phyloP scores from a whole-genome alignment of 208 protist species.

The Zelonia costaricensis region DNA sequence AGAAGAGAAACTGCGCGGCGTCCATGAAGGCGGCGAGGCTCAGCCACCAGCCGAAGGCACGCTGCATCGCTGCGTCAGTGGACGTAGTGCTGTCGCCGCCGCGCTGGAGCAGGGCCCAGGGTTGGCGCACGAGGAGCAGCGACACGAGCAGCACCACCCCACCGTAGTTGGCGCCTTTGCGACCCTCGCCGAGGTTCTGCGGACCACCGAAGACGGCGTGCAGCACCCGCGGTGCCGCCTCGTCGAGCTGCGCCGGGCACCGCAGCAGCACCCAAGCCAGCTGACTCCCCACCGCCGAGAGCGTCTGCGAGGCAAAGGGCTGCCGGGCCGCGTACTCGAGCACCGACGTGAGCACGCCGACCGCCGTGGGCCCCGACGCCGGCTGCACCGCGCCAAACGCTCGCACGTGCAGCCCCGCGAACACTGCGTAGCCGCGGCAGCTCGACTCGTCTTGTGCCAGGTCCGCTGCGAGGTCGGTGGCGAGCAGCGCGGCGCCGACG shows the following conservation, averaged over 20 bases:
- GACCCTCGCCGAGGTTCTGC: conserved; percentile 5
- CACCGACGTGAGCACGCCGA: not conserved
- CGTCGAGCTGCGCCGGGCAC: conserved; percentile 14
- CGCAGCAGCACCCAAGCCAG: conserved; percentile 2
- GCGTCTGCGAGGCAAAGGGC: conserved; percentile 15
- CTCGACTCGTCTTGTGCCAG: conserved; percentile 22
- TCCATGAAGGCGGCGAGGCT: conserved; percentile 35
- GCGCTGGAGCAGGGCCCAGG: conserved; percentile 5
- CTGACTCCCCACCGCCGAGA: conserved; percentile 21
- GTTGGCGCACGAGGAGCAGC: conserved; percentile 14
- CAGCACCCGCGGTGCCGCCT: conserved; percentile 6
- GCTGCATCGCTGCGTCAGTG: conserved; percentile 1
- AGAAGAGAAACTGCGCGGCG: conserved; percentile 20
- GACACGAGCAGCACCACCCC: conserved; percentile 21
- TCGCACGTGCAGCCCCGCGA: conserved; percentile 2
- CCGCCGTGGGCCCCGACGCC: not conserved
- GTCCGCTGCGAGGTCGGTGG: conserved; percentile 4
- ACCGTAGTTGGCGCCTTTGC: conserved; percentile 20
- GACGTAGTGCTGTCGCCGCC: not conserved
- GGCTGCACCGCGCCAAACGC: not conserved
- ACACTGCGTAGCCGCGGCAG: conserved; percentile 8
- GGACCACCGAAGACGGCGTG: conserved; percentile 3
- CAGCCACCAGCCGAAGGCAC: conserved; percentile 37
- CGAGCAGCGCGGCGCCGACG: conserved; percentile 4
- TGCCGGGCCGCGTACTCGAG: conserved; percentile 15